Percentiles rank a stretch among this genome's conserved stretches.
Conservation (phyloP, 805 yeast species). For the Blastobotrys americana region DNA sequence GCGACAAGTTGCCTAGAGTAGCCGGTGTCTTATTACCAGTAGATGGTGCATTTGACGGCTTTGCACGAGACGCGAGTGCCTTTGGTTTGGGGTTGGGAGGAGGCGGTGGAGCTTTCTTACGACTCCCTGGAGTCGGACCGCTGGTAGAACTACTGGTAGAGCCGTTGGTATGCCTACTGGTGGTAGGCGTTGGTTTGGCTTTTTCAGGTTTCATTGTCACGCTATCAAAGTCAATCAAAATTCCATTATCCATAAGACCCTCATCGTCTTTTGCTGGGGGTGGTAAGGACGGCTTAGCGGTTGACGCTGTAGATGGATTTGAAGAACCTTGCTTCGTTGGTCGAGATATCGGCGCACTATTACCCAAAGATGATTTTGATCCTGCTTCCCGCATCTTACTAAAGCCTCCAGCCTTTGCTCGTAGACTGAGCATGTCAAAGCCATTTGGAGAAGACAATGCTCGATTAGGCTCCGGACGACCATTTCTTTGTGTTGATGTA, state of each 20-base stretch:
- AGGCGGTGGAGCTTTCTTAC: not conserved
- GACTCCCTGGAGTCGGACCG: not conserved
- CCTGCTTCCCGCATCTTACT: constrained; percentile 9
- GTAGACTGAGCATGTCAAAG: constrained; percentile 8
- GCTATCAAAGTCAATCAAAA: not conserved
- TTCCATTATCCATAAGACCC: not conserved
- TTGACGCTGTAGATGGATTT: not conserved
- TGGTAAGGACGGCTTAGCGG: not conserved
- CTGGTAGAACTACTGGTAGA: not conserved
- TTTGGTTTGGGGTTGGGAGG: not conserved
- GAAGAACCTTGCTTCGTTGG: too few relatives aligned
- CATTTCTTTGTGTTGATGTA: constrained; percentile 6
- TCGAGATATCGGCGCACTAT: not conserved
- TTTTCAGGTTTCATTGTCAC: not conserved
- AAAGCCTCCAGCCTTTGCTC: constrained; percentile 13
- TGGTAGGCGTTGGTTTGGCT: constrained; percentile 6
- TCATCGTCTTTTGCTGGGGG: not conserved
- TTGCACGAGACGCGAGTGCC: constrained; percentile 1
- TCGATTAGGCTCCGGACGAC: constrained; percentile 4
- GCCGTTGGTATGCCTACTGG: too few relatives aligned
- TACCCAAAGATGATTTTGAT: not conserved
- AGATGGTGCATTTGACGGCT: not conserved
- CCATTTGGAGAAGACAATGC: constrained; percentile 2
- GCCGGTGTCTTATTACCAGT: not conserved
- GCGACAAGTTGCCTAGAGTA: not conserved